phyloP scores from a whole-genome alignment of 768 basidiomycete genomes.

The Suillus clintonianus region DNA sequence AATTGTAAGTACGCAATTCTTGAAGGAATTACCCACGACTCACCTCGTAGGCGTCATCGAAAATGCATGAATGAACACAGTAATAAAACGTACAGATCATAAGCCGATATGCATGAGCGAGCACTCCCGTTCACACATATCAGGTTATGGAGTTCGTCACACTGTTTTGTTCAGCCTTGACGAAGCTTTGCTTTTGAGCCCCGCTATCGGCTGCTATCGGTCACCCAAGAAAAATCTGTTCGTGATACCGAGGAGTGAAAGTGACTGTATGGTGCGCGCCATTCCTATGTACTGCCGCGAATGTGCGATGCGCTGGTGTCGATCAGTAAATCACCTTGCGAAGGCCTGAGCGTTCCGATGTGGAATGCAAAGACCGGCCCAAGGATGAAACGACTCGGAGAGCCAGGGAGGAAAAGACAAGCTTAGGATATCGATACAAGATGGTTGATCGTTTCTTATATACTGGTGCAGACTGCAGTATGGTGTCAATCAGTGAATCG shows the following conservation, averaged over 20 bases:
- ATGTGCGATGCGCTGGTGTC: not conserved
- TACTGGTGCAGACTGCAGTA: no score
- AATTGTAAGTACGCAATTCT: not conserved
- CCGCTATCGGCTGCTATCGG: no score
- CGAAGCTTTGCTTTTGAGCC: no score
- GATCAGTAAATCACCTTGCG: not conserved
- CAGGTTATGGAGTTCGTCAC: not conserved
- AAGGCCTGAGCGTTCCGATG: not conserved
- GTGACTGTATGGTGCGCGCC: not conserved
- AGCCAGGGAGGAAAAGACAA: not conserved
- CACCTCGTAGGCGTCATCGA: not conserved
- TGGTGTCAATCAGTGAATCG: not conserved
- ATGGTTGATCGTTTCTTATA: not conserved
- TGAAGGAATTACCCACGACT: not conserved
- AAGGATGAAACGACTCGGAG: not conserved
- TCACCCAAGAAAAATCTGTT: not conserved
- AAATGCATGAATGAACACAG: not conserved
- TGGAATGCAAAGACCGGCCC: constrained; percentile 1
- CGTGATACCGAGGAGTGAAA: not conserved
- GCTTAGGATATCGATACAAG: not conserved
- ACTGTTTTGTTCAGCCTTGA: no score
- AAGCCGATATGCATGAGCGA: not conserved
- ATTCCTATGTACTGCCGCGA: not conserved
- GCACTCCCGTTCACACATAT: not conserved
- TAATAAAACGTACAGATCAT: not conserved